Base-by-base conservation (phyloP, 495 filamentous ascomycete species). In the Penicillium waksmanii region DNA sequence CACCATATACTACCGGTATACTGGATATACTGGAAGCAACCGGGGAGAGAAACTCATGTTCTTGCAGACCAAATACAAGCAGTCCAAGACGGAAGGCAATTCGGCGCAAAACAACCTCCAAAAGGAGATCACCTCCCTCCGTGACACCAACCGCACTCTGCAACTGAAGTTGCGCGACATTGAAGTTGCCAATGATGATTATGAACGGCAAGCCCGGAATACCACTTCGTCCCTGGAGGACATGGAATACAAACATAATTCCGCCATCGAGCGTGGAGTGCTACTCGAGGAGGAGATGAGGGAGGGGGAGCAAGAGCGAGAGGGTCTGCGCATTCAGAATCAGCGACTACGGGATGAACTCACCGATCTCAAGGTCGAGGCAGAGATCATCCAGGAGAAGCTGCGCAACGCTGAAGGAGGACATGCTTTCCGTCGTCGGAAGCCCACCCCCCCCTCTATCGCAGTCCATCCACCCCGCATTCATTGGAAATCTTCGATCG, bases 181-280 rank as follows among this genome's bases (percentile, higher is more conserved):
- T 59, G 95, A 98, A 73, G 96, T 98, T 35, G 89, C 90, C 62
- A 98, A 98, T 74, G 95, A 98, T 82, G 95, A 98, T 71, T 97
- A 92, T 70, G 95, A 98, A 75, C 87, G 93, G 57, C 93, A 98
- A 75, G 93, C 94, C 57, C 86, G 95, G 58, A 92, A 96, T 66
- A 96, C 92, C 17, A 90, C 89, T 17, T 96, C 94, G 46, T 97
- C 94, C 56, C 84, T 97, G 62, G 96, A 98, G 78, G 95, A 98
- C 70, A 77, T 98, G 70, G 95, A 98, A 74, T 94, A 90, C 54
- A 98, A 98, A 71, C 97, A 93, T 74, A 97, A 97, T 71, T 83
- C 94, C 17, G 86, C 93, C 3, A 96, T 98, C 61, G 95, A 98
- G 75, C 81, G 95, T 55, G 85, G 80, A 15, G 95, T 98, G 34